These are phyloP conservation scores for Dendrobium officinale DNA, from an alignment of 106 monocot genomes.

Conservation along the genomic window DNA sequence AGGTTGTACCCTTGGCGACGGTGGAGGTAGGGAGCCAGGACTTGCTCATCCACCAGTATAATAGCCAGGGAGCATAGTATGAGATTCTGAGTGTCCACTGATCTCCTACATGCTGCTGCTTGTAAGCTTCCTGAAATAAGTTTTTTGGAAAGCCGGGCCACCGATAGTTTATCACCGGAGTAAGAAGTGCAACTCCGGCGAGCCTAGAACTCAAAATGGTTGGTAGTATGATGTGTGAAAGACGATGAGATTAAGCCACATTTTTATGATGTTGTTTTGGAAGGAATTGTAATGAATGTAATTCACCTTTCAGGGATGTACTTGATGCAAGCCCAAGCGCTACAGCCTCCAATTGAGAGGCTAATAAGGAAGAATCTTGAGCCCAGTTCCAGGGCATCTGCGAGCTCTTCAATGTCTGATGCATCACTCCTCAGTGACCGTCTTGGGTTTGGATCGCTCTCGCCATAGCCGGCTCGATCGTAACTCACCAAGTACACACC, in stretches of 20 bases:
- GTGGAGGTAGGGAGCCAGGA: constrained; percentile 57
- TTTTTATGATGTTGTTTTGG: background rate
- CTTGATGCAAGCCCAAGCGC: constrained; percentile 62
- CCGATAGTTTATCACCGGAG: constrained; percentile 60
- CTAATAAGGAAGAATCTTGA: constrained; percentile 46
- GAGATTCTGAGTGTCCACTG: constrained; percentile 55
- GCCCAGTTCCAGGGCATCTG: constrained; percentile 49
- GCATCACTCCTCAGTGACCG: constrained; percentile 51
- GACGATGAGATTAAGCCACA: too few relatives aligned
- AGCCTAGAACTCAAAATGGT: constrained; percentile 14
- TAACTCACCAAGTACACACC: constrained; percentile 53
- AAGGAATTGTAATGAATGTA: background rate
- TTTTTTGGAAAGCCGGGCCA: constrained; percentile 50
- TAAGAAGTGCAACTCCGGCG: constrained; percentile 48
- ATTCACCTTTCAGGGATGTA: constrained; percentile 57
- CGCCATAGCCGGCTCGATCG: constrained; percentile 65
- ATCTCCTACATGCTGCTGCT: constrained; percentile 40
- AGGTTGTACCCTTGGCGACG: constrained; percentile 33
- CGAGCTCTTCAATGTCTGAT: constrained; percentile 52
- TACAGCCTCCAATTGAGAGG: constrained; percentile 51
- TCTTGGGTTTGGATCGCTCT: constrained; percentile 65
- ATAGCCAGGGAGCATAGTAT: constrained; percentile 59
- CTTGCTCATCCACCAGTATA: constrained; percentile 72
- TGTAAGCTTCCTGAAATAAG: too few relatives aligned
- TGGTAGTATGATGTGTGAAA: too few relatives aligned